Base-by-base conservation (phyloP, 2,329 filamentous ascomycete genomes). In the Westerdykella aurantiaca region DNA sequence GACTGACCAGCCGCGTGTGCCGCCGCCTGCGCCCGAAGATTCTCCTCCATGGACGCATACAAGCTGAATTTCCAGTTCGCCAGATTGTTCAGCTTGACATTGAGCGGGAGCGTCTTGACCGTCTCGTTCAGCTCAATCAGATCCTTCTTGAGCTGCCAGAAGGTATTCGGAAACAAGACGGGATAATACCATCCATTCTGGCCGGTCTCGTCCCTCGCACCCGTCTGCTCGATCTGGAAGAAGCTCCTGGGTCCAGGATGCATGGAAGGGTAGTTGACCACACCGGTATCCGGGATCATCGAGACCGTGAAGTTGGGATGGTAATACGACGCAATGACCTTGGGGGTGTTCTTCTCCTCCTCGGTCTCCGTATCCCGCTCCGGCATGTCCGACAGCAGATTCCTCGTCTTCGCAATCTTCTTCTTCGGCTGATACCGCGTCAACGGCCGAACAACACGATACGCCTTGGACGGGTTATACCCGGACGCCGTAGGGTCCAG, bases 171-270 rank as follows among this genome's bases (percentile, higher is more conserved):
- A 64, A 88, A 98, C 33, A 97, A 71, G 37, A 96, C 80, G 4
- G 93, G 93, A 62, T 86, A 82, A 64, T 97, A 98, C 90, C 90
- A 98, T 48, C 85, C 84, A 69, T 97, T 88, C 69, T 90, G 80
- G 31, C 93, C 93, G 12, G 81, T 82, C 2, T 77, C 81, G 66
- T 98, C 93, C 47, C 93, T 82, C 37, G 88, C 86, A 38, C 85
- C 86, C 2, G 82, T 89, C 2, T 79, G 68, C 66, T 97, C 93
- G 25, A 95, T 77, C 37, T 82, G 82, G 31, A 96, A 72, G 63
- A 86, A 93, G 58, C 88, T 83, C 41, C 84, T 81, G 44, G 86
- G 72, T 1, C 88, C 86, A 1, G 87, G 85, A 49, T 87, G 83
- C 52, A 90, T 73, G 43, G 74, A 72, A 17, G 76, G 73, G 53